Evolutionary conservation across 2,329 filamentous ascomycete species (phyloP), one percentile per base, ranked within the genome.

Genomic region (Apiospora arundinis): DNA sequence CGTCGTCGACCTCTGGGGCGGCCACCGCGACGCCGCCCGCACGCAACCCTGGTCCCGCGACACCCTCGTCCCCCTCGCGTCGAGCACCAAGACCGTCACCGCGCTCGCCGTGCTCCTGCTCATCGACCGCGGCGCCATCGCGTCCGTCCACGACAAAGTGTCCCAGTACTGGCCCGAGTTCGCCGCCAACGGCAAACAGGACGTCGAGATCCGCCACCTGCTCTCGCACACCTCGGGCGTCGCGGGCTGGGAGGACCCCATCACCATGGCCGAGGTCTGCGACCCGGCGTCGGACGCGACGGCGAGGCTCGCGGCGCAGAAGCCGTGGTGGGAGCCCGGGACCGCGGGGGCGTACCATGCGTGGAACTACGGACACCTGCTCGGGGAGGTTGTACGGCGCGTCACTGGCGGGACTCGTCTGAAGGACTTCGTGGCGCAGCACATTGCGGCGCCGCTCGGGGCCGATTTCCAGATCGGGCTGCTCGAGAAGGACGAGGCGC

Each of bases 391-490:
- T 8, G 79, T 86, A 8, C 78, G 79, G 1, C 80, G 83, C 2
- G 76, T 81, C 0, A 83, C 78, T 0, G 84, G 85, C 0, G 49
- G 49, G 2, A 18, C 82, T 82, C 74, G 71, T 79, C 73, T 87
- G 45, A 80, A 78, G 42, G 76, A 85, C 56, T 86, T 86, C 71
- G 78, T 76, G 32, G 70, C 74, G 2, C 63, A 70, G 48, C 72
- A 70, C 68, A 82, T 88, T 28, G 78, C 83, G 0, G 75, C 68
- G 0, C 85, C 86, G 0, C 73, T 85, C 4, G 74, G 74, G 0
- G 85, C 85, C 1, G 86, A 88, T 74, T 87, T 86, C 70, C 81
- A 83, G 56, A 78, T 88, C 21, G 85, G 85, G 0, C 77, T 82
- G 2, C 67, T 73, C 1, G 83, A 87, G 67, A 74, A 80, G 8